These are phyloP conservation scores for Tuber brumale DNA, from an alignment of 495 filamentous ascomycete genomes.

Conservation along the genomic window DNA sequence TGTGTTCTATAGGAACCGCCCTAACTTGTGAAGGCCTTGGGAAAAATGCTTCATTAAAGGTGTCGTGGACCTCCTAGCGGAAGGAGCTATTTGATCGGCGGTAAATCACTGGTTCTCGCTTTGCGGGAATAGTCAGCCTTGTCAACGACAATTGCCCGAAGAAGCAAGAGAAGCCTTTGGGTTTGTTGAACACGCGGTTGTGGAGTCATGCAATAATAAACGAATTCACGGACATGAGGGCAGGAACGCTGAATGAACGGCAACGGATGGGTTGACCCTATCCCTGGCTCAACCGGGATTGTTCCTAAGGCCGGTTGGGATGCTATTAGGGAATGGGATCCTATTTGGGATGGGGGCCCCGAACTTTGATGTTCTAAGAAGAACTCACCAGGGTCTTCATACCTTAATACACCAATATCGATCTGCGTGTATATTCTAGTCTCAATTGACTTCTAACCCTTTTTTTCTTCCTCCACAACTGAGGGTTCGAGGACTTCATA, in stretches of 20 bases:
- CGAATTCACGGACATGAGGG: constrained; percentile 55
- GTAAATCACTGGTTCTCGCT: constrained; percentile 47
- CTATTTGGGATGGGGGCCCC: constrained; percentile 48
- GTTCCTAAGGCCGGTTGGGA: constrained; percentile 57
- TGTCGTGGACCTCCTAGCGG: constrained; percentile 44
- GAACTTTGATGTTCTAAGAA: constrained; percentile 44
- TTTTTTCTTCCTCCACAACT: not conserved
- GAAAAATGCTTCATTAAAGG: constrained; percentile 51
- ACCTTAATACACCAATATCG: not conserved
- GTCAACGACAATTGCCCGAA: constrained; percentile 55
- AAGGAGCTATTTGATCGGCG: constrained; percentile 9
- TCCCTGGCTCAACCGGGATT: constrained; percentile 26
- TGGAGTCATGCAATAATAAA: constrained; percentile 47
- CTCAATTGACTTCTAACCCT: not conserved
- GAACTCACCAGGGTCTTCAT: constrained; percentile 25
- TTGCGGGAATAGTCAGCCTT: constrained; percentile 52
- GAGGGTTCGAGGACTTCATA: not conserved
- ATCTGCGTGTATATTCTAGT: constrained; percentile 8
- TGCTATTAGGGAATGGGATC: constrained; percentile 52
- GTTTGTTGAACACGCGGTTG: constrained; percentile 62
- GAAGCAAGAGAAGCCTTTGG: constrained; percentile 48
- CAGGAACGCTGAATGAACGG: constrained; percentile 52
- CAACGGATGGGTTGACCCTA: constrained; percentile 35
- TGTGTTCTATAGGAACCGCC: constrained; percentile 49
- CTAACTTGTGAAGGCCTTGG: constrained; percentile 44